Percentiles rank a stretch among this genome's conserved stretches.
Conservation (phyloP, 78 protist species). For the Dictyostelium capitatum region DNA sequence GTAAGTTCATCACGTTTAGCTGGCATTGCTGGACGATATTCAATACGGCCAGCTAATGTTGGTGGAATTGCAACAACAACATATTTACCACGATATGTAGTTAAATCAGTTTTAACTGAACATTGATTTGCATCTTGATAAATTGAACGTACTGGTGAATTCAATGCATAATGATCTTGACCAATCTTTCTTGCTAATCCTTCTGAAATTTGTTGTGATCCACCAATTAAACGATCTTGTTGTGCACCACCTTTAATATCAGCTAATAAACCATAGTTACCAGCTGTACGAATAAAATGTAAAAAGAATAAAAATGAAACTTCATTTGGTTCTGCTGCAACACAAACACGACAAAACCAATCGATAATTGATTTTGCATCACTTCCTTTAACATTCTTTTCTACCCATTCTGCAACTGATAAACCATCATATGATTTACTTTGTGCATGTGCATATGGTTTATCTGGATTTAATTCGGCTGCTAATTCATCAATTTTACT, state of each 20-base stretch:
- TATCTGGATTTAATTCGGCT: conserved; percentile 11
- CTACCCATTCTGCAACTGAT: conserved; percentile 45
- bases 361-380: conserved; percentile 52
- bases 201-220: conserved; percentile 80
- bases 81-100: conserved; percentile 37
- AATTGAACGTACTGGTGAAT: conserved; percentile 41
- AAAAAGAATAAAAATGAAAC: conserved; percentile 48
- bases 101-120: conserved; percentile 35
- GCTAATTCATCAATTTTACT: conserved; percentile 47
- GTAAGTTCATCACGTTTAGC: conserved; percentile 60
- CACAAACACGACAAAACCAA: conserved; percentile 72
- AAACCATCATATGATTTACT: conserved; percentile 22
- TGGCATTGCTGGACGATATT: conserved; percentile 68
- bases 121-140: conserved; percentile 42
- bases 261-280: conserved; percentile 64
- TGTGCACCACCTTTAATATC: conserved; percentile 81
- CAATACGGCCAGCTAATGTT: conserved; percentile 71
- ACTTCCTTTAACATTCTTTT: conserved; percentile 13
- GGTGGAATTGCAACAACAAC: conserved; percentile 72
- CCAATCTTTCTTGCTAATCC: conserved; percentile 48
- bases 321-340: conserved; percentile 73
- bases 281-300: conserved; percentile 66
- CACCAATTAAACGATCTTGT: conserved; percentile 79
- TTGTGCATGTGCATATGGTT: conserved; percentile 46
- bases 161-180: neutral